phyloP scores from a whole-genome alignment of 2,329 filamentous ascomycete genomes.

The Aspergillus pseudotamarii region DNA sequence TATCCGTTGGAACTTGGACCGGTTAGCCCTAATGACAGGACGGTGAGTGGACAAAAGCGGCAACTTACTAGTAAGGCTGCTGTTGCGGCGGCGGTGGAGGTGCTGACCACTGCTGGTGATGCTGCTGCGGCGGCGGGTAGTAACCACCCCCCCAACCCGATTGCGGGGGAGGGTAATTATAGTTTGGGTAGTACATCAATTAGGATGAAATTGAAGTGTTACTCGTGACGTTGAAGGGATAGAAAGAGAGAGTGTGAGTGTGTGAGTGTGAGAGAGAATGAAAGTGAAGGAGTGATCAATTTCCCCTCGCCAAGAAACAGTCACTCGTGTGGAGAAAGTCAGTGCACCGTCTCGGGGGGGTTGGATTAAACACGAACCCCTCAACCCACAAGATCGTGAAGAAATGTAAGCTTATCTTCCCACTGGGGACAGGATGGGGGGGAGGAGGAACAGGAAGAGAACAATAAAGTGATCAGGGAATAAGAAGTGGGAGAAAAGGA shows the following conservation, averaged over 20 bases:
- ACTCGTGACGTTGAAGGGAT: background rate
- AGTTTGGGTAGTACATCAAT: constrained; percentile 27
- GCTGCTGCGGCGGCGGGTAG: constrained; percentile 12
- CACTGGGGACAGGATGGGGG: background rate
- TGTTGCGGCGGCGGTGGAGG: constrained; percentile 15
- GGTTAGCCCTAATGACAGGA: background rate
- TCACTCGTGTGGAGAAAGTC: background rate
- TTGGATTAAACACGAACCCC: background rate
- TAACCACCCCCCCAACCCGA: constrained; percentile 21
- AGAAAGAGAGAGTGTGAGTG: too few relatives aligned
- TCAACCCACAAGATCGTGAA: background rate
- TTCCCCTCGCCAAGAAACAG: constrained; percentile 1
- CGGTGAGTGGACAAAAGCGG: background rate
- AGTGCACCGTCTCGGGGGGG: background rate
- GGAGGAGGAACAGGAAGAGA: background rate
- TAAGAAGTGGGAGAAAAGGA: background rate
- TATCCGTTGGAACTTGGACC: constrained; percentile 6
- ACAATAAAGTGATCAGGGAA: background rate
- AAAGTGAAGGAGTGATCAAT: background rate
- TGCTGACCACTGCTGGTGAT: constrained; percentile 14
- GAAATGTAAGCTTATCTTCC: constrained; percentile 3
- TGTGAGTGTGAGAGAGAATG: background rate
- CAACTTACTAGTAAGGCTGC: constrained; percentile 17
- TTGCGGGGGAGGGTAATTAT: constrained; percentile 12
- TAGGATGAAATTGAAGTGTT: background rate